Evolutionary conservation across 2,329 filamentous ascomycete genomes (phyloP), one percentile per base, ranked within the genome.

Genomic region (Talaromyces sp.): DNA sequence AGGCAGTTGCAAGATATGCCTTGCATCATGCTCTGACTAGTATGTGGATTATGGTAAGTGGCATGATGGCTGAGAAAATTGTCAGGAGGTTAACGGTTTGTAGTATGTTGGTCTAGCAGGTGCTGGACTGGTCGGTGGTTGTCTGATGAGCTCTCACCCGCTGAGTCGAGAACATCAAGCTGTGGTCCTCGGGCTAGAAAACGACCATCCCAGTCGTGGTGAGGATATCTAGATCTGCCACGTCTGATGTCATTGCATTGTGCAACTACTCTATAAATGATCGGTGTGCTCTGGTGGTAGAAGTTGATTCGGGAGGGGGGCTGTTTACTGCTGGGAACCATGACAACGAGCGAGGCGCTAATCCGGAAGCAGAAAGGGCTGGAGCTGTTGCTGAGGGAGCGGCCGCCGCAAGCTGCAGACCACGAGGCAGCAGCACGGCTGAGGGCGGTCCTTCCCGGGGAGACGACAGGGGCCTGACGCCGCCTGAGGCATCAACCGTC

Each of bases 31-130:
- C 59, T 19, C 60, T 65, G 33, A 62, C 19, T 7, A 62, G 16
- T 3, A 65, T 62, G 60, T 62, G 64, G 64, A 47, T 65, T 54
- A 47, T 65, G 63, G 63, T 65, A 57, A 33, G 57, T 60, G 2
- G 5, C 59, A 10, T 11, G 5, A 27, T 52, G 16, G 9, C 24
- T 9, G 22, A 5, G 24, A 14, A 24, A 11, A 35, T 22, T 31
- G 6, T 24, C 13, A 10, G 14, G 27, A 57, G n/a, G 7, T 10
- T 60, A 39, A 60, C 19, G 7, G 24, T 52, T 41, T 14, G 14
- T 41, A 65, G 64, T 65, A 65, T 59, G 50, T 57, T 31, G 64
- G 47, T 3, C 27, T 65, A 54, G 64, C 64, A 0, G 64, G 59
- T 14, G 41, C 54, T n/a, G 64, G 50, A 16, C 27, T 65, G 33